Evolutionary conservation across 1,139 yeast species (phyloP).

Genomic region (Magnusiomyces magnusii): DNA sequence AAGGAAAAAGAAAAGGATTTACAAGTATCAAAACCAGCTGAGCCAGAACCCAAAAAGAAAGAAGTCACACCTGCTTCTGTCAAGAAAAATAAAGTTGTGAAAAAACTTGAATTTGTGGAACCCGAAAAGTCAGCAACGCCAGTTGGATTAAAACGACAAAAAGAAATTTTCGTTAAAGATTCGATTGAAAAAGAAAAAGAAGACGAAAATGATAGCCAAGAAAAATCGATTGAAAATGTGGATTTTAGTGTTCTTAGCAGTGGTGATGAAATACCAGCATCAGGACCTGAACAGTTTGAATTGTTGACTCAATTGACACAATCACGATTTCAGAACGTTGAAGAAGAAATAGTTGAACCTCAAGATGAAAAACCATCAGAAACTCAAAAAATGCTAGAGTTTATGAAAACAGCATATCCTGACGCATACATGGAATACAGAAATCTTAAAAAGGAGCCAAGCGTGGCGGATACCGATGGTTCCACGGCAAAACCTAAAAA

Average conservation of each 20-base stretch:
- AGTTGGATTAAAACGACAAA: too few relatives aligned
- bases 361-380: background rate
- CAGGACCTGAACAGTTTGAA: background rate
- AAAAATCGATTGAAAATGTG: background rate
- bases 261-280: background rate
- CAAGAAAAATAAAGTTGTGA: too few relatives aligned
- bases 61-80: background rate
- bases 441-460: background rate
- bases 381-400: background rate
- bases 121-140: background rate
- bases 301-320: background rate
- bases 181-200: background rate
- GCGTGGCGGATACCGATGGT: background rate
- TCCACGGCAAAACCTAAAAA: too few relatives aligned
- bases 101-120: background rate
- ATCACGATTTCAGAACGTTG: background rate
- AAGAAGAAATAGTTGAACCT: background rate
- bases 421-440: background rate
- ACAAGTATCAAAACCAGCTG: background rate
- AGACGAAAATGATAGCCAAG: background rate
- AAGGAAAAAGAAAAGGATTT: too few relatives aligned
- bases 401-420: background rate
- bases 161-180: background rate
- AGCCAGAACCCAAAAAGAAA: background rate
- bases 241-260: background rate